Conservation (phyloP, 1,284 basidiomycete genomes). For the Ustilago trichophora region DNA sequence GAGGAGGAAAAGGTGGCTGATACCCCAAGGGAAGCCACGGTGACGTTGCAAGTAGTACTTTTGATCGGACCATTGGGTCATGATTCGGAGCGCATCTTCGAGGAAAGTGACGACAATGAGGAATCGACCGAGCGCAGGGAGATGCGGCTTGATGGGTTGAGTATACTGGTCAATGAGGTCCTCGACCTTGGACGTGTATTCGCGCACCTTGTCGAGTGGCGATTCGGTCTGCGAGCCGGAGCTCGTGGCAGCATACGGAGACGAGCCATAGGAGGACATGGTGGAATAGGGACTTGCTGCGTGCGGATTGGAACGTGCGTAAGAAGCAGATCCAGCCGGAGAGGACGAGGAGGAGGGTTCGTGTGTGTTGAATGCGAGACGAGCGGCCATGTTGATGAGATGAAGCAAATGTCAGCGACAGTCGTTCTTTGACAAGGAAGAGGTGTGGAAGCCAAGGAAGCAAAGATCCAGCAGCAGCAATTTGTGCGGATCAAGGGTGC, state of each 20-base stretch:
- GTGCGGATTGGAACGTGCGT: constrained; percentile 5
- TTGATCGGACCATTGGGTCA: constrained; percentile 95
- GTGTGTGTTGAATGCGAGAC: constrained; percentile 31
- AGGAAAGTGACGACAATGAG: constrained; percentile 98
- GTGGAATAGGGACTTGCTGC: constrained; percentile 5
- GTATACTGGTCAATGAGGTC: constrained; percentile 91
- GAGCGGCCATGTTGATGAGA: constrained; percentile 26
- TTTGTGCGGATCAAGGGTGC: no score
- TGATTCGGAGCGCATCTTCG: constrained; percentile 92
- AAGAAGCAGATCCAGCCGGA: constrained; percentile 8
- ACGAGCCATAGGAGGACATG: constrained; percentile 54
- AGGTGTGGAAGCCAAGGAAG: background rate
- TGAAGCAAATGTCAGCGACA: constrained; percentile 14
- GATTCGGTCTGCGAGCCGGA: constrained; percentile 38
- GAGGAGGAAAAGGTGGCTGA: constrained; percentile 90
- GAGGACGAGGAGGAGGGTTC: constrained; percentile 16
- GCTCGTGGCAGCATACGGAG: constrained; percentile 46
- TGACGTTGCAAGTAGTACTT: constrained; percentile 75
- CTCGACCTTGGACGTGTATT: constrained; percentile 78
- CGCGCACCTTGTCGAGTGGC: constrained; percentile 82
- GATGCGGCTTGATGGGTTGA: constrained; percentile 91
- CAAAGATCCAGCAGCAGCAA: no score
- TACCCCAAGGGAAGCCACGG: constrained; percentile 90
- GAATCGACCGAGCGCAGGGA: constrained; percentile 94
- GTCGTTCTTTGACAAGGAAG: background rate